A percentile compares a stretch with the other conserved stretches of the same genome.
Evolutionary conservation across 1,284 basidiomycete genomes (phyloP).

Genomic region (Neolentinus lepideus): DNA sequence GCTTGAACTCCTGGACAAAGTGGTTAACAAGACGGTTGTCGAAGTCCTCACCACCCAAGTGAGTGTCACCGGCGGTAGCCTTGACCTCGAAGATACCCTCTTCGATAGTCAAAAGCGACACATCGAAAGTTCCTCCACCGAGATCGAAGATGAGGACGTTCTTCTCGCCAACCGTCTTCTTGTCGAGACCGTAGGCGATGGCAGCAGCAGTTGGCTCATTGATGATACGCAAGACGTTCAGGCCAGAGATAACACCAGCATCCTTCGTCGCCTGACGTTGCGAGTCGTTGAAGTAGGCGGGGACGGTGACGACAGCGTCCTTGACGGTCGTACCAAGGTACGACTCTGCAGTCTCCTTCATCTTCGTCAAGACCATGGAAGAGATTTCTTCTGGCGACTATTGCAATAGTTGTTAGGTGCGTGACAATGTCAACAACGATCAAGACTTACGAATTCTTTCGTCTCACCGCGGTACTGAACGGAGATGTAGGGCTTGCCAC

Average conservation of each 20-base stretch:
- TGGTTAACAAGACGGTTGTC: slow-evolving; percentile 98
- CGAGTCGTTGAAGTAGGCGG: slow-evolving; percentile 97
- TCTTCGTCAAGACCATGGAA: slow-evolving; percentile 95
- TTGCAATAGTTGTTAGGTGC: slow-evolving; percentile 8
- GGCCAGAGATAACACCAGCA: slow-evolving; percentile 83
- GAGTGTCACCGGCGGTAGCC: slow-evolving; percentile 98
- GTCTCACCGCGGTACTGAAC: slow-evolving; percentile 89
- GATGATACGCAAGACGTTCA: slow-evolving; percentile 94
- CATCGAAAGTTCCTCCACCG: slow-evolving; percentile 99
- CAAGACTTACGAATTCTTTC: slow-evolving; percentile 80
- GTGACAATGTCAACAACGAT: background rate
- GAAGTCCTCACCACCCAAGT: slow-evolving; percentile 98
- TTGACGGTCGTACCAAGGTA: slow-evolving; percentile 83
- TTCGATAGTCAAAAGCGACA: slow-evolving; percentile 95
- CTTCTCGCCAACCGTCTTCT: slow-evolving; percentile 82
- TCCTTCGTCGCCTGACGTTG: slow-evolving; percentile 96
- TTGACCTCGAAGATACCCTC: slow-evolving; percentile 99
- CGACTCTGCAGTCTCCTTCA: slow-evolving; percentile 98
- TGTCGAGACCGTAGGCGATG: slow-evolving; percentile 92
- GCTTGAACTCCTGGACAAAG: slow-evolving; percentile 98
- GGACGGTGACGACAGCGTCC: slow-evolving; percentile 93
- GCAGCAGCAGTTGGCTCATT: slow-evolving; percentile 95
- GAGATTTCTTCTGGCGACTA: slow-evolving; percentile 95
- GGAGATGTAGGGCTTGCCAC: slow-evolving; percentile 82
- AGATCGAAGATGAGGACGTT: slow-evolving; percentile 98